Conservation (phyloP, 306 rosid genomes). For the Rosa chinensis region DNA sequence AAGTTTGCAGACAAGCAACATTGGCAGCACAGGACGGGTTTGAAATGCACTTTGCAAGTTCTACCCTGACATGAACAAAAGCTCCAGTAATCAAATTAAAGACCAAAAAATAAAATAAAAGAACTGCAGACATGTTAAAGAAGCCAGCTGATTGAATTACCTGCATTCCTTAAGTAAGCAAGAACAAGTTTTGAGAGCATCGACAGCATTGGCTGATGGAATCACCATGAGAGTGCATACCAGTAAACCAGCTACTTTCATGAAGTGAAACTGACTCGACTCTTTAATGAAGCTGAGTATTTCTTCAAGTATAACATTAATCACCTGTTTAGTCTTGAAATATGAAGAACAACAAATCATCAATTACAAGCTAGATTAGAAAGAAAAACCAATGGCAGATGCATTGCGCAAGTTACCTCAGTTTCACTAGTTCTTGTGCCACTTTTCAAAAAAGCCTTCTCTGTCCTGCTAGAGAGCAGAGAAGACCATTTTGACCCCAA, state of each 20-base stretch:
- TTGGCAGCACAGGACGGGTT: constrained; percentile 94
- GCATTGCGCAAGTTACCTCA: constrained; percentile 36
- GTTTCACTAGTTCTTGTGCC: constrained; percentile 26
- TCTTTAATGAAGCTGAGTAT: constrained; percentile 29
- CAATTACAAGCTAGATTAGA: neutral
- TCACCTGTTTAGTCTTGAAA: constrained; percentile 30
- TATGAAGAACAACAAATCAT: constrained; percentile 1
- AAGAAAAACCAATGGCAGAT: constrained; percentile 14
- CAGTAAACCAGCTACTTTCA: constrained; percentile 52
- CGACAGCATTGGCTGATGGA: constrained; percentile 85
- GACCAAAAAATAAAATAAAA: neutral
- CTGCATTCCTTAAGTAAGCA: constrained; percentile 96
- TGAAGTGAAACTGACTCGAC: constrained; percentile 50
- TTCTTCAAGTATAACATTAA: constrained; percentile 31
- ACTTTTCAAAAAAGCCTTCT: constrained; percentile 28
- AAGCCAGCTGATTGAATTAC: constrained; percentile 32
- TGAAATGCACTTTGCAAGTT: constrained; percentile 79
- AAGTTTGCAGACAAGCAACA: constrained; percentile 94
- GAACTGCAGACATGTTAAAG: neutral
- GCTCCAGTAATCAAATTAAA: constrained; percentile 20
- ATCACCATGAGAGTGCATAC: constrained; percentile 51
- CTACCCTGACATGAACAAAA: constrained; percentile 60
- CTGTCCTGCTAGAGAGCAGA: constrained; percentile 26
- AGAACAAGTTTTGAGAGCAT: constrained; percentile 91
- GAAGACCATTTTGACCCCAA: constrained; percentile 36